Evolutionary conservation across 495 filamentous ascomycete genomes (phyloP).

Genomic region (Annulohypoxylon stygium): DNA sequence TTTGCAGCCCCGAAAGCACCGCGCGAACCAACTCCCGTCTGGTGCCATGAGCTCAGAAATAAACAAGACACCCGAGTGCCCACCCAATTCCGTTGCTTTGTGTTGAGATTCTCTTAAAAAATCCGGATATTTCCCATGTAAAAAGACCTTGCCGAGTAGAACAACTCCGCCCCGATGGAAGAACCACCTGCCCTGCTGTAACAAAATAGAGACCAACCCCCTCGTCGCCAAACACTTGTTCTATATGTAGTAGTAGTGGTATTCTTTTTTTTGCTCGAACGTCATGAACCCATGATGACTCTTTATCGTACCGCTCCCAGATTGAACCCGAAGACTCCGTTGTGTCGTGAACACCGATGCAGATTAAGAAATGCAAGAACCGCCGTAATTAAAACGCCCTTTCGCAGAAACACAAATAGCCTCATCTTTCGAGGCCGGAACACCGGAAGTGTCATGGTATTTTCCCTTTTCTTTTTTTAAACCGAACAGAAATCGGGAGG

Average conservation of each 20-base stretch:
- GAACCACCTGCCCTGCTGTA: slow-evolving; percentile 51
- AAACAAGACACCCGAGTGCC: slow-evolving; percentile 49
- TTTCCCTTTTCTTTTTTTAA: slow-evolving; percentile 43
- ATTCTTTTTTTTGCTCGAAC: slow-evolving; percentile 52
- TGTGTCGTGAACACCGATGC: slow-evolving; percentile 56
- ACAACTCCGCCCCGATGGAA: slow-evolving; percentile 51
- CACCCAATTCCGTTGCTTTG: slow-evolving; percentile 48
- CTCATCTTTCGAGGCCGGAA: slow-evolving; percentile 50
- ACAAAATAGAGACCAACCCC: slow-evolving; percentile 49
- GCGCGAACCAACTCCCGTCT: slow-evolving; percentile 51
- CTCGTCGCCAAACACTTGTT: slow-evolving; percentile 55
- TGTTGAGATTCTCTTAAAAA: slow-evolving; percentile 50
- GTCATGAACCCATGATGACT: slow-evolving; percentile 56
- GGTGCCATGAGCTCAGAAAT: slow-evolving; percentile 52
- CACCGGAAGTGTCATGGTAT: slow-evolving; percentile 47
- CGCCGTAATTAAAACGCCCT: slow-evolving; percentile 50
- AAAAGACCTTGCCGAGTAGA: slow-evolving; percentile 50
- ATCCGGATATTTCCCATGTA: slow-evolving; percentile 51
- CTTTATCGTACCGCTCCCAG: slow-evolving; percentile 55
- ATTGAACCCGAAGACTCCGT: slow-evolving; percentile 54
- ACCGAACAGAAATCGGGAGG: slow-evolving; percentile 52
- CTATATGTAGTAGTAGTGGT: slow-evolving; percentile 51
- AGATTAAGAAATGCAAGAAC: slow-evolving; percentile 55
- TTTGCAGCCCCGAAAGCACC: slow-evolving; percentile 53
- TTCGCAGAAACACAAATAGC: slow-evolving; percentile 51